Percentiles rank a stretch among this genome's conserved stretches.
phyloP scores from a whole-genome alignment of 179 eudicot species.

The Sideroxylon spinosum region DNA sequence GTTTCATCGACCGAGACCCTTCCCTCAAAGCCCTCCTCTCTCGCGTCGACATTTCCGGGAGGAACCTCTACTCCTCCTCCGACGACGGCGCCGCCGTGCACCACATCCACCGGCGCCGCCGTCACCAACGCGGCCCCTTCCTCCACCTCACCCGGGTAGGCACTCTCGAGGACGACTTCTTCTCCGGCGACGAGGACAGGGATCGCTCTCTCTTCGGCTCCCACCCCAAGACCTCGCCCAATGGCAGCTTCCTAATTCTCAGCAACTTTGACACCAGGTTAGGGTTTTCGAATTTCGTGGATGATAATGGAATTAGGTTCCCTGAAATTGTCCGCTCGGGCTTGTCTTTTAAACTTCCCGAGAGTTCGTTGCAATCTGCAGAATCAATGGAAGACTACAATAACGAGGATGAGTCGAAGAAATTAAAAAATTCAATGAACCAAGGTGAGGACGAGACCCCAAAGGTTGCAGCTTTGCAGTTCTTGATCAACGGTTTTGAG shows the following conservation, averaged over 20 bases:
- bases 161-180: slow-evolving; percentile 88
- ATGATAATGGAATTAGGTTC: slow-evolving; percentile 31
- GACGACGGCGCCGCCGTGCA: slow-evolving; percentile 16
- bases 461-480: slow-evolving; percentile 40
- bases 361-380: not conserved
- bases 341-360: slow-evolving; percentile 31
- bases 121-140: slow-evolving; percentile 55
- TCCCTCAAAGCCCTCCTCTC: slow-evolving; percentile 62
- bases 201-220: slow-evolving; percentile 46
- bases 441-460: slow-evolving; percentile 26
- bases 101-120: slow-evolving; percentile 22
- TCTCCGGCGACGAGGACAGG: slow-evolving; percentile 62
- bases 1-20: slow-evolving; percentile 69
- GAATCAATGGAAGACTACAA: not conserved
- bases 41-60: slow-evolving; percentile 50
- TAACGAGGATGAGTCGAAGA: slow-evolving; percentile 8
- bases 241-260: slow-evolving; percentile 35
- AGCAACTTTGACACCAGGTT: slow-evolving; percentile 30
- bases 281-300: slow-evolving; percentile 38
- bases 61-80: slow-evolving; percentile 6
- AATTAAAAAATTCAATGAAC: slow-evolving; percentile 6
- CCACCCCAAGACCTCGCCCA: slow-evolving; percentile 25
- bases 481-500: slow-evolving; percentile 56
- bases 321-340: slow-evolving; percentile 1
- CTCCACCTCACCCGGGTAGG: slow-evolving; percentile 87